A percentile compares a stretch with the other conserved stretches of the same genome.
Evolutionary conservation across 2,329 filamentous ascomycete genomes (phyloP).

Genomic region (Alternaria triticina): DNA sequence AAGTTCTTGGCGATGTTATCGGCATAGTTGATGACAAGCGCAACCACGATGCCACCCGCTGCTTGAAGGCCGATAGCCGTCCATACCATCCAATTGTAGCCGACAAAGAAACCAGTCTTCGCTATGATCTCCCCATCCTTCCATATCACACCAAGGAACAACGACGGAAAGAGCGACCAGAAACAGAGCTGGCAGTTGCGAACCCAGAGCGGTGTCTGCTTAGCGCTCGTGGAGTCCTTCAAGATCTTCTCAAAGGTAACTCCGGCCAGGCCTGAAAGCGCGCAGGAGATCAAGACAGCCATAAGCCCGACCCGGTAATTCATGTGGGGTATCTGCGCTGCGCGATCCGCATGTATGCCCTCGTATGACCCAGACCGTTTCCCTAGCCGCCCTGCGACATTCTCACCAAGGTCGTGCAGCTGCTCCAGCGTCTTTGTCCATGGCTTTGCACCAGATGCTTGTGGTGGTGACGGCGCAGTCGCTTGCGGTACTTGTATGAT

Average conservation of each 20-base stretch:
- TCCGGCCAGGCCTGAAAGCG: conserved; percentile 82
- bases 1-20: conserved; percentile 95
- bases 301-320: conserved; percentile 80
- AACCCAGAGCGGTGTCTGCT: conserved; percentile 84
- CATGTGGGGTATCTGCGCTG: conserved; percentile 64
- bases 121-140: conserved; percentile 86
- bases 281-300: conserved; percentile 78
- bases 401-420: conserved; percentile 68
- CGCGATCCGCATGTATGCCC: conserved; percentile 74
- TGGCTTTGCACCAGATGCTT: conserved; percentile 69
- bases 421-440: conserved; percentile 83
- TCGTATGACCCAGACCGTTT: conserved; percentile 84
- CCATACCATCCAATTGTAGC: conserved; percentile 94
- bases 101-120: conserved; percentile 88
- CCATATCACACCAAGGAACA: conserved; percentile 84
- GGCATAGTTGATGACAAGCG: conserved; percentile 79
- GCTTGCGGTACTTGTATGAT: conserved; percentile 80
- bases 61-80: conserved; percentile 82
- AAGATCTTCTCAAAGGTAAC: conserved; percentile 91
- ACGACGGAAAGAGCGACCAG: conserved; percentile 88
- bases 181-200: conserved; percentile 94
- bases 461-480: conserved; percentile 56
- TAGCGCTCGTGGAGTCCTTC: conserved; percentile 74
- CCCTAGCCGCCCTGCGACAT: conserved; percentile 57
- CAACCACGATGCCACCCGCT: conserved; percentile 81